phyloP scores from a whole-genome alignment of 2,329 filamentous ascomycete species.

The Penicillium sp. region DNA sequence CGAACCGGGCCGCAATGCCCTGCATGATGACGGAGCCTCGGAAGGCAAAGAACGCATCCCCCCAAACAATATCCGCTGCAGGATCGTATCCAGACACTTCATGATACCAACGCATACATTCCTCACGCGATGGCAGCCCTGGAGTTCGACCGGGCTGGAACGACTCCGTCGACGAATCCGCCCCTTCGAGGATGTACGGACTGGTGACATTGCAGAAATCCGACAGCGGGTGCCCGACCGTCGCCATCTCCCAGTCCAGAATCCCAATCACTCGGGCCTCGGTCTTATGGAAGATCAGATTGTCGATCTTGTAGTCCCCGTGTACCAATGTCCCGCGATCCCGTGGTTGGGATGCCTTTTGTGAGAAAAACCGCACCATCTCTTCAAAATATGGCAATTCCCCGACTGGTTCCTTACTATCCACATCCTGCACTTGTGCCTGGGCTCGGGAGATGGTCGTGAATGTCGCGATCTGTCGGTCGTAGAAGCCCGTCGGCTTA shows the following conservation, averaged over 20 bases:
- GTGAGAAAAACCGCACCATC: constrained; percentile 76
- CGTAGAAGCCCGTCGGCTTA: constrained; percentile 76
- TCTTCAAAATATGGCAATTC: constrained; percentile 82
- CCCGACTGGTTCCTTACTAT: constrained; percentile 76
- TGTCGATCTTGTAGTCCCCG: constrained; percentile 96
- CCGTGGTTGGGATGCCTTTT: constrained; percentile 70
- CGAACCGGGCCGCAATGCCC: constrained; percentile 89
- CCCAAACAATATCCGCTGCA: constrained; percentile 61
- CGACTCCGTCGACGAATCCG: constrained; percentile 41
- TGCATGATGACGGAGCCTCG: constrained; percentile 71
- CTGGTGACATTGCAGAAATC: constrained; percentile 79
- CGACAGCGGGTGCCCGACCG: constrained; percentile 91
- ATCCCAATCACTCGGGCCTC: constrained; percentile 89
- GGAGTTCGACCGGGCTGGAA: constrained; percentile 68
- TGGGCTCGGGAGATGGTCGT: constrained; percentile 77
- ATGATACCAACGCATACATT: constrained; percentile 69
- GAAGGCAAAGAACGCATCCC: constrained; percentile 66
- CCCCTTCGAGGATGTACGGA: constrained; percentile 42
- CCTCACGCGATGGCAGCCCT: constrained; percentile 66
- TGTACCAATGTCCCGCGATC: constrained; percentile 84
- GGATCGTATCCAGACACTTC: constrained; percentile 74
- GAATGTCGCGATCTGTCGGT: constrained; percentile 84
- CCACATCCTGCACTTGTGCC: constrained; percentile 73
- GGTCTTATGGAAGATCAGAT: constrained; percentile 85
- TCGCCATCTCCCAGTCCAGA: constrained; percentile 98